Base-by-base conservation (phyloP, 2,329 filamentous ascomycete species). In the Penicillium concentricum region DNA sequence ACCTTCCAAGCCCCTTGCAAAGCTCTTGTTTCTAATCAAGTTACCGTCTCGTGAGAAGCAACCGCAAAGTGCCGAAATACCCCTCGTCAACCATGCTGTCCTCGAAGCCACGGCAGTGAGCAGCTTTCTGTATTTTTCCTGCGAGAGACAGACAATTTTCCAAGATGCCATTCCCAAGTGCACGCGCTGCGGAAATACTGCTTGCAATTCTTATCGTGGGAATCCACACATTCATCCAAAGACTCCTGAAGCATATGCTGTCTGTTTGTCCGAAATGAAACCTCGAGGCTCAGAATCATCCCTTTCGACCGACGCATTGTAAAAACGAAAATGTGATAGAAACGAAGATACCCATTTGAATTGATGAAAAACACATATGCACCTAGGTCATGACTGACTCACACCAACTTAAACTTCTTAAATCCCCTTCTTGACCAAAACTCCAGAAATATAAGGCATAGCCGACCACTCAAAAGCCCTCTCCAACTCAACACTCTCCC, bases 121-220 rank as follows among this genome's bases (percentile, higher is more conserved):
- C 30, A 81, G 76, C 55, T 69, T 73, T 13, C 76, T 77, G 13
- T 71, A 81, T 16, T 88, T 85, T 62, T 69, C 72, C 38, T 88
- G 86, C 56, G 85, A 88, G 70, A 78, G 80, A 1, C 73, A 76
- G 30, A 70, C 69, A 2, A 62, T 69, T 0, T 67, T 79, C 2
- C 71, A 74, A 4, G 61, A 66, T 4, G 55, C 62, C 0, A 75
- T 86, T 9, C 73, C 79, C 35, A 61, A 69, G 32, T 88, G 85
- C 62, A 62, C 60, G 0, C 67, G 76, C 7, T 88, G 85, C 61
- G 72, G 67, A 0, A 80, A 86, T 61, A 83, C 80, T 2, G 78
- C 80, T 9, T 87, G 84, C 65, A 64, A 71, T 1, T 67, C 69
- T 4, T 87, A 84, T 61, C 79, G 76, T 2, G 78, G 79, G 2